Conservation (phyloP, 768 basidiomycete species). For the Tulasnella sp. region DNA sequence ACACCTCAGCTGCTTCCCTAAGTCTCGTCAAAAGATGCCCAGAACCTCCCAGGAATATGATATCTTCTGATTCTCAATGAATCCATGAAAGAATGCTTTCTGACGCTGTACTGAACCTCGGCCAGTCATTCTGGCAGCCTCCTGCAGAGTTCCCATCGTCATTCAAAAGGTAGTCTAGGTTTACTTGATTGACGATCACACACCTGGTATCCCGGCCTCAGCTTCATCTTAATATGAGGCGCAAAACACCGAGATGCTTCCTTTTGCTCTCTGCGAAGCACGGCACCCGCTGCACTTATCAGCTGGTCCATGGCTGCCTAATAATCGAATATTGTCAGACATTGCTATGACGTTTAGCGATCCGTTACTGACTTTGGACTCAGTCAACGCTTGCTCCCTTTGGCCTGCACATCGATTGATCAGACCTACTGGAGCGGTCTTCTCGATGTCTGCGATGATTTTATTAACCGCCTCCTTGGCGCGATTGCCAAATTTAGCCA, state of each 20-base stretch:
- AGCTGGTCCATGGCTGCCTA: slow-evolving; percentile 38
- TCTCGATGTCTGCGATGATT: slow-evolving; percentile 42
- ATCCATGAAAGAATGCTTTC: slow-evolving; percentile 44
- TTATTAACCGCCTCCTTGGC: slow-evolving; percentile 32
- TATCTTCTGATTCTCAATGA: slow-evolving; percentile 34
- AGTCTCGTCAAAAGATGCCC: slow-evolving; percentile 41
- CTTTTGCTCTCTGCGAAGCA: slow-evolving; percentile 46
- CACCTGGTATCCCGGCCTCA: slow-evolving; percentile 45
- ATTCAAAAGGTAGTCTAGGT: no score
- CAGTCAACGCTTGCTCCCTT: slow-evolving; percentile 41
- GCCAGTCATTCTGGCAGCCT: slow-evolving; percentile 45
- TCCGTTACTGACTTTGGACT: slow-evolving; percentile 39
- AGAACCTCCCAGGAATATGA: slow-evolving; percentile 44
- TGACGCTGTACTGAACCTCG: slow-evolving; percentile 50
- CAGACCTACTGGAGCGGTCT: slow-evolving; percentile 40
- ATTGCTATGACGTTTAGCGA: no score
- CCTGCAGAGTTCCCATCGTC: slow-evolving; percentile 21
- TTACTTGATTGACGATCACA: no score
- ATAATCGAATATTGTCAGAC: no score
- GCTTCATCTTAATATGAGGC: slow-evolving; percentile 43
- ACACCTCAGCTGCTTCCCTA: slow-evolving; percentile 34
- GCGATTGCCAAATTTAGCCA: slow-evolving; percentile 37
- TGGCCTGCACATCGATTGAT: slow-evolving; percentile 43
- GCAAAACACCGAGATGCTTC: slow-evolving; percentile 49
- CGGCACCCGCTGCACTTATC: slow-evolving; percentile 39